Evolutionary conservation across 108 stramenopile genomes (phyloP).

Genomic region (Nitzschia sp.): DNA sequence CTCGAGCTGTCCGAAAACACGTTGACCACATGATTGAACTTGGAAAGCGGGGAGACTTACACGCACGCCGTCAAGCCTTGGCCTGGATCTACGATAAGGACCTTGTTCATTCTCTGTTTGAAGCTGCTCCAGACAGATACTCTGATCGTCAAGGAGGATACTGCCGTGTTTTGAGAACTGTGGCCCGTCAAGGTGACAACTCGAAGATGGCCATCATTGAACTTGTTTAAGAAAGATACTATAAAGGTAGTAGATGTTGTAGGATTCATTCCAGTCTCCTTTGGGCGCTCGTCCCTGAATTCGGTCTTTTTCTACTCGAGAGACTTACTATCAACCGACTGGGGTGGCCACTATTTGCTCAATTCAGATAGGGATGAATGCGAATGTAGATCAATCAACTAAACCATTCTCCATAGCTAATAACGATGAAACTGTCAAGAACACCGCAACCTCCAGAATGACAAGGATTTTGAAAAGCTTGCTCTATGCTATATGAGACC

Average conservation of each 20-base stretch:
- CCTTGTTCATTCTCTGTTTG: slow-evolving; percentile 94
- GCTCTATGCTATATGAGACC: too few species aligned
- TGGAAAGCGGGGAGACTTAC: slow-evolving; percentile 92
- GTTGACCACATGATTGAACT: slow-evolving; percentile 97
- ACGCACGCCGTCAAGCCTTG: slow-evolving; percentile 92
- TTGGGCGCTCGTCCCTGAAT: too few species aligned
- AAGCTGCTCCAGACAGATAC: slow-evolving; percentile 93
- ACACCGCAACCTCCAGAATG: too few species aligned
- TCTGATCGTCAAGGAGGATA: slow-evolving; percentile 89
- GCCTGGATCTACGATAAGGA: slow-evolving; percentile 97
- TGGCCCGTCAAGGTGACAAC: slow-evolving; percentile 95
- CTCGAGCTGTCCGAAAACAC: slow-evolving; percentile 91
- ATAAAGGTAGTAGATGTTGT: slow-evolving; percentile 8
- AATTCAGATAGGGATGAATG: too few species aligned
- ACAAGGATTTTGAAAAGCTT: too few species aligned
- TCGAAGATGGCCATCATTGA: slow-evolving; percentile 97
- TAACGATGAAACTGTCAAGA: too few species aligned
- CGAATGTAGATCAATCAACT: too few species aligned
- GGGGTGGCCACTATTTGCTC: too few species aligned
- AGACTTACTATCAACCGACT: too few species aligned
- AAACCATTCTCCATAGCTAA: too few species aligned
- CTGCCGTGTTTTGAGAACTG: slow-evolving; percentile 91
- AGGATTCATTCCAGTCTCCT: neutral
- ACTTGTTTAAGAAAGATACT: slow-evolving; percentile 73
- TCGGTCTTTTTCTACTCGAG: too few species aligned